Base-by-base conservation (phyloP, 495 filamentous ascomycete species). In the Aspergillus taichungensis region DNA sequence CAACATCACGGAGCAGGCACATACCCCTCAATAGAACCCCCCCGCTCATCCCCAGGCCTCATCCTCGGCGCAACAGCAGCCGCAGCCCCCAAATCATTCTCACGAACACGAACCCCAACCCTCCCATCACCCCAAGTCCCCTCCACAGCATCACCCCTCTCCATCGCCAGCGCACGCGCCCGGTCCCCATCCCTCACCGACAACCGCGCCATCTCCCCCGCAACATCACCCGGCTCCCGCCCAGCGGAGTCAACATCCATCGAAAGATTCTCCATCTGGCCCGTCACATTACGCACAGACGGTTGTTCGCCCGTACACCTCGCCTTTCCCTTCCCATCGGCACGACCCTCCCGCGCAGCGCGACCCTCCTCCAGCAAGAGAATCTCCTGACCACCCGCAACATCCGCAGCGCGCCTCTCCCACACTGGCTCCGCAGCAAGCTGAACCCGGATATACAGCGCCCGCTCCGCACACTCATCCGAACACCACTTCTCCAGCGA, bases 401-500 rank as follows among this genome's bases (percentile, higher is more conserved):
- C 58, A 13, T 66, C 62, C 14, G 64, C 62, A 13, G 64, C 74
- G 8, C 69, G 72, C 37, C 88, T 73, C 55, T 83, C 75, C 85
- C 87, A 92, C 6, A 83, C 83, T 0, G 87, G 85, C 47, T 80
- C 77, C 49, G 86, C 81, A 31, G 68, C 79, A 24, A 98, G 74
- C 66, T 98, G 92, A 33, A 91, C 84, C 52, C 86, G 83, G 47
- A 98, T 69, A 62, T 85, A 94, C 51, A 94, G 67, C 12, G 85
- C 88, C 32, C 83, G 73, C 51, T 80, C 74, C 1, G 82, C 84
- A 71, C 92, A 98, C 12, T 69, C 69, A 36, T 84, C 76, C 1
- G 80, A 85, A 59, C 92, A 98, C 87, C 94, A 98, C 56, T 83
- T 82, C 63, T 94, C 88, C 8, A 91, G 53, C 53, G 83, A 76